Conservation (phyloP, 306 rosid genomes). For the Trifolium dubium region DNA sequence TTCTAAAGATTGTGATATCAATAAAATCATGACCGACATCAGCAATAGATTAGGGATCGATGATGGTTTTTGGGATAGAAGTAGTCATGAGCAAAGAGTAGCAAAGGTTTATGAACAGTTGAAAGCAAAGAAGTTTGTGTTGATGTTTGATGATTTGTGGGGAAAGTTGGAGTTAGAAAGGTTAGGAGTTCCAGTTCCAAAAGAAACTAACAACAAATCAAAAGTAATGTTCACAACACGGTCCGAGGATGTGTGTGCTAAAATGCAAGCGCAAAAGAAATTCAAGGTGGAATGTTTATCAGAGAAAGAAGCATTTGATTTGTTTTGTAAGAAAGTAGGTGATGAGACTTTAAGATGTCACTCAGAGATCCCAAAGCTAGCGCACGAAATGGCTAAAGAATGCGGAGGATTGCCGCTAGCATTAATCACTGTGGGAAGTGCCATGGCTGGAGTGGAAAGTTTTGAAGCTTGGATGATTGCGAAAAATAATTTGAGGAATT, state of each 20-base stretch:
- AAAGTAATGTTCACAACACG: conserved; percentile 44
- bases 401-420: conserved; percentile 42
- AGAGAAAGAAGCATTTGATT: conserved; percentile 14
- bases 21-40: conserved; percentile 27
- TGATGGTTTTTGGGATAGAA: background rate
- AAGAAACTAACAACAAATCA: background rate
- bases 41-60: background rate
- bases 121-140: background rate
- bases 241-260: conserved; percentile 30
- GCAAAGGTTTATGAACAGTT: background rate
- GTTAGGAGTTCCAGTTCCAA: conserved; percentile 27
- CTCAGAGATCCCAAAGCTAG: conserved; percentile 19
- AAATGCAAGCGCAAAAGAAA: conserved; percentile 36
- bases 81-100: background rate
- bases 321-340: conserved; percentile 36
- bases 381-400: background rate
- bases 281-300: conserved; percentile 24
- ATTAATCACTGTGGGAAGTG: conserved; percentile 17
- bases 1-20: conserved; percentile 23
- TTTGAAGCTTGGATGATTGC: conserved; percentile 26
- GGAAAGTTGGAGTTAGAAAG: conserved; percentile 12
- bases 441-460: conserved; percentile 28
- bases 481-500: background rate
- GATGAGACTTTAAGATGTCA: conserved; percentile 1
- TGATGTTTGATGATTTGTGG: conserved; percentile 52